Conservation (phyloP, 768 basidiomycete genomes). For the Boletus barrowsii region DNA sequence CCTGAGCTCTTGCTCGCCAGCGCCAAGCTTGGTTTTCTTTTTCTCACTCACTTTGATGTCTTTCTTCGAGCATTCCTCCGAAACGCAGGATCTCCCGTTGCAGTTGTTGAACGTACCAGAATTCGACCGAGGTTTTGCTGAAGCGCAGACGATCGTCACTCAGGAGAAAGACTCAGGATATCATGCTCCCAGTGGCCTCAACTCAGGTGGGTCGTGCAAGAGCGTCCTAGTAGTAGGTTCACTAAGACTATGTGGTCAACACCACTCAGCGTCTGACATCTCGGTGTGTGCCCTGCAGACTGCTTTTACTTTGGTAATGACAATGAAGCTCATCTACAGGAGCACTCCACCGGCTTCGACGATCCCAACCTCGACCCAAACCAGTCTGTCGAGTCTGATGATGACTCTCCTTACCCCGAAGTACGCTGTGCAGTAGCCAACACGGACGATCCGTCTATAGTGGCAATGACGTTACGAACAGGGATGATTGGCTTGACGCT, state of each 20-base stretch:
- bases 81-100: background rate
- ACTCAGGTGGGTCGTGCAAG: background rate
- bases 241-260: background rate
- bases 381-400: background rate
- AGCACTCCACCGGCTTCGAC: background rate
- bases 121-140: background rate
- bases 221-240: background rate
- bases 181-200: background rate
- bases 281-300: background rate
- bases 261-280: background rate
- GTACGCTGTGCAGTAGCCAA: constrained; percentile 1
- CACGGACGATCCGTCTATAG: constrained; percentile 1
- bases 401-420: background rate
- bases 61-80: background rate
- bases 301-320: background rate
- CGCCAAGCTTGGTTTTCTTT: too few species aligned
- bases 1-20: too few species aligned
- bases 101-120: background rate
- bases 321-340: background rate
- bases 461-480: background rate
- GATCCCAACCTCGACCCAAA: background rate
- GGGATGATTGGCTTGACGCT: background rate
- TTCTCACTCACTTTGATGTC: background rate
- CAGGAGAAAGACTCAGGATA: background rate
- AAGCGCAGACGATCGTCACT: background rate